Conservation (phyloP, 192 early-diverging fungal genomes). For the Irineochytrium annulatum region DNA sequence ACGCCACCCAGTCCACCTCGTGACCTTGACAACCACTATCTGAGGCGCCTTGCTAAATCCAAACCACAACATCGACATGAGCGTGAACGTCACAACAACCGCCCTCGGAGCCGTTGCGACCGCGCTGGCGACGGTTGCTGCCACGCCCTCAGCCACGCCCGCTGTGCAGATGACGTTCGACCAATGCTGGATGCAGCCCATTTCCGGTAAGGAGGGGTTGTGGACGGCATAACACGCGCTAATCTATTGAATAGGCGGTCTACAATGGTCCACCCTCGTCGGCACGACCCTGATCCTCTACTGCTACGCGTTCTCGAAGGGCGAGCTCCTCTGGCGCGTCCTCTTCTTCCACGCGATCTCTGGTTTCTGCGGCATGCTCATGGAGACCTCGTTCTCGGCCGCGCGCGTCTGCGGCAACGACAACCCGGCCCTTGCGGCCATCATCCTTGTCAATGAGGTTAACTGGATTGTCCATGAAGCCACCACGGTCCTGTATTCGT, state of each 20-base stretch:
- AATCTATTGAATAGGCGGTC: neutral
- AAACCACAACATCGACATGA: no score
- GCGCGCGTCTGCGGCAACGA: conserved; percentile 4
- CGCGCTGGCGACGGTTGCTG: no score
- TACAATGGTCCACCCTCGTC: neutral
- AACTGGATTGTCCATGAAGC: conserved; percentile 26
- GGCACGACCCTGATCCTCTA: neutral
- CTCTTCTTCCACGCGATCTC: conserved; percentile 17
- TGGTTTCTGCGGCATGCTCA: conserved; percentile 17
- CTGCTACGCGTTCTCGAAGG: neutral
- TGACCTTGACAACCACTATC: no score
- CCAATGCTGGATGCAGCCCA: neutral
- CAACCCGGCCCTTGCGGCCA: neutral
- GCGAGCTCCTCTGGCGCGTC: neutral
- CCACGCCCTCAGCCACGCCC: no score
- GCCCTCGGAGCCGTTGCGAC: no score
- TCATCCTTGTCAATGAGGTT: conserved; percentile 26
- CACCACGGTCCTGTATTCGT: conserved; percentile 18
- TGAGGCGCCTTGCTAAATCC: no score
- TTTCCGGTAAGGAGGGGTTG: neutral
- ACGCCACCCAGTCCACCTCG: no score
- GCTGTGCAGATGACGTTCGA: neutral
- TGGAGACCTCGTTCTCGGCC: conserved; percentile 21
- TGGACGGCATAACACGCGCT: neutral
- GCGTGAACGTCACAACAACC: no score